Conservation (phyloP, 2,329 filamentous ascomycete genomes). For the Colletotrichum tamarilloi region DNA sequence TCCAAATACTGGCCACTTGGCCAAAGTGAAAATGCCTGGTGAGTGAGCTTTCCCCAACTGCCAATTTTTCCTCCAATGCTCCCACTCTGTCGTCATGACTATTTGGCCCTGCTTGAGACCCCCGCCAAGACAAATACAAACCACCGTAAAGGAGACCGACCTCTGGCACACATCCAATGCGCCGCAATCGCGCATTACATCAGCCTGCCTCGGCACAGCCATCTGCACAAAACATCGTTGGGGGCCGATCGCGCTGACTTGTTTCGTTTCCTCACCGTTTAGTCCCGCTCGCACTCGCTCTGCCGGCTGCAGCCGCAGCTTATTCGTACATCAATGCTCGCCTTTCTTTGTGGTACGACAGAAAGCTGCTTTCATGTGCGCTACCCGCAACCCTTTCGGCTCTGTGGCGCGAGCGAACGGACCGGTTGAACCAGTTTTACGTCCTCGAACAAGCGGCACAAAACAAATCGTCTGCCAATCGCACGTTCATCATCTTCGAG, state of each 20-base stretch:
- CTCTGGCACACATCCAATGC: not conserved
- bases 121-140: not conserved
- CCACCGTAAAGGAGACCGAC: not conserved
- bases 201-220: not conserved
- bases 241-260: conserved; percentile 17
- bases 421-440: conserved; percentile 80
- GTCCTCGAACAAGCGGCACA: conserved; percentile 74
- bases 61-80: not conserved
- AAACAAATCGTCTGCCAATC: conserved; percentile 60
- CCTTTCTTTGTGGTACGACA: conserved; percentile 74
- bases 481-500: conserved; percentile 74
- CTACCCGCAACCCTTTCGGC: conserved; percentile 57
- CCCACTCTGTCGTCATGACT: not conserved
- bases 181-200: conserved; percentile 8
- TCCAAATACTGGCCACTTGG: not conserved
- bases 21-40: conserved; percentile 30
- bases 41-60: not conserved
- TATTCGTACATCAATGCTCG: conserved; percentile 85
- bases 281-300: conserved; percentile 66
- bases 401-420: conserved; percentile 61
- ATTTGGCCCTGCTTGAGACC: not conserved
- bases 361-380: conserved; percentile 66
- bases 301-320: conserved; percentile 72
- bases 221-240: not conserved
- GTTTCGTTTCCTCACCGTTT: conserved; percentile 3